Base-by-base conservation (phyloP, 169 alveolate species). In the Amoebophrya sp. region DNA sequence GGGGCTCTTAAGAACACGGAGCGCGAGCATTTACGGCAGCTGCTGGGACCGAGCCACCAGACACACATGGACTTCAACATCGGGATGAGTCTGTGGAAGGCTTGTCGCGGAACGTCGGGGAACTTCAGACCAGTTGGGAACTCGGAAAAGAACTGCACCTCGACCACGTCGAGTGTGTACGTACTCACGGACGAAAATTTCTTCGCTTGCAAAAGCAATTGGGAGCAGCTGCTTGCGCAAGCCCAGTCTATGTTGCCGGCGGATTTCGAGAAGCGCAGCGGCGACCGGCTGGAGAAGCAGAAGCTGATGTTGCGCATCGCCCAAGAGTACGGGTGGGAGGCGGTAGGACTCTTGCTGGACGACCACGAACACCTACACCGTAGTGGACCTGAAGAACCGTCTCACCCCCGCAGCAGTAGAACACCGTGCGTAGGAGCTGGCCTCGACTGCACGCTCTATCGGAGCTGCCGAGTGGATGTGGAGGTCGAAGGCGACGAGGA, bases 61-160 rank as follows among this genome's bases (percentile, higher is more conserved):
- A 91, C 94, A 10, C 94, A 92, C 45, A 41, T 92, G 88, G 94
- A 92, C 89, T 88, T 90, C 69, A 92, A 92, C 50, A 92, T 92
- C 40, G 93, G 93, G 18, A 70, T 89, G n/a, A 91, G 92, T 15
- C 20, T 91, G 70, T 92, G 90, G 58, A 89, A 89, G 90, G 91
- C 93, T 15, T 0, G 58, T 91, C 42, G 43, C 38, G 4, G 88
- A 91, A 39, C 69, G 16, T 23, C 50, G 7, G 48, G 2, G 1
- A 45, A n/a, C 29, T 88, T 41, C 69, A 38, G 90, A 13, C 4
- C 20, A 29, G 4, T 48, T 0, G 90, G 40, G 31, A 10, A 26
- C 0, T 0, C 4, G 7, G 67, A 88, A 15, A 45, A 39, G 90
- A 41, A 16, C 67, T 42, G 42, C 20, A 10, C 90, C 69, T 88